Conservation (phyloP, 1,139 yeast genomes). For the Pichia kudriavzevii region DNA sequence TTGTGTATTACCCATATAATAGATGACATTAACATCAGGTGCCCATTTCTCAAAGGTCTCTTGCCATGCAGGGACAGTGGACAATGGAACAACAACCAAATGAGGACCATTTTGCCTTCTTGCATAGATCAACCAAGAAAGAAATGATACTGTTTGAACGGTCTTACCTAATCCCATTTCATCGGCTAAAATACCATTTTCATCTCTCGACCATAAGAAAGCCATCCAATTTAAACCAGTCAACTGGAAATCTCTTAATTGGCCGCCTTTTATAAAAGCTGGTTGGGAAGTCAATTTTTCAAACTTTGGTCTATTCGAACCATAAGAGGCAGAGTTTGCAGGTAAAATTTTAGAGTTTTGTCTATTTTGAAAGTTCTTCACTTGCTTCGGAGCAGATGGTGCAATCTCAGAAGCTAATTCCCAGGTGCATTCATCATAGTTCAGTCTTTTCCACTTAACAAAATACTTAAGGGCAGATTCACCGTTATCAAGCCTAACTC, state of each 20-base stretch:
- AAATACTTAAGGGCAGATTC: conserved; percentile 67
- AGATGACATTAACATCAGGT: conserved; percentile 88
- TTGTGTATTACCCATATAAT: conserved; percentile 86
- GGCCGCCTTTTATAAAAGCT: conserved; percentile 82
- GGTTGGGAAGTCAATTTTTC: conserved; percentile 88
- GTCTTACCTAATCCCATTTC: conserved; percentile 99
- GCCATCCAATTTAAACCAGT: conserved; percentile 99
- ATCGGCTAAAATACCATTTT: conserved; percentile 95
- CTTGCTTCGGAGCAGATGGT: conserved; percentile 74
- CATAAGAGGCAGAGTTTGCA: conserved; percentile 68
- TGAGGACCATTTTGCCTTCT: conserved; percentile 97
- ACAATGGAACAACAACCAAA: conserved; percentile 88
- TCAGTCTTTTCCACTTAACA: conserved; percentile 89
- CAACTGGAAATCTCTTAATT: conserved; percentile 90
- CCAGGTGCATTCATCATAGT: conserved; percentile 97
- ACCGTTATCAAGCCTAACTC: conserved; percentile 57
- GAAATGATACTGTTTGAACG: conserved; percentile 90
- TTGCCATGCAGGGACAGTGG: conserved; percentile 98
- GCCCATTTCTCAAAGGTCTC: conserved; percentile 98
- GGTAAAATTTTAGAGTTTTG: conserved; percentile 82
- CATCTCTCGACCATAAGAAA: conserved; percentile 93
- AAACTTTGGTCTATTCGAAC: conserved; percentile 73
- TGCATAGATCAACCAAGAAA: conserved; percentile 91
- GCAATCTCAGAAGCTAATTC: conserved; percentile 89
- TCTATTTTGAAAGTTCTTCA: conserved; percentile 74